phyloP scores from a whole-genome alignment of 1,139 yeast genomes.

The Zygosaccharomyces sapae region DNA sequence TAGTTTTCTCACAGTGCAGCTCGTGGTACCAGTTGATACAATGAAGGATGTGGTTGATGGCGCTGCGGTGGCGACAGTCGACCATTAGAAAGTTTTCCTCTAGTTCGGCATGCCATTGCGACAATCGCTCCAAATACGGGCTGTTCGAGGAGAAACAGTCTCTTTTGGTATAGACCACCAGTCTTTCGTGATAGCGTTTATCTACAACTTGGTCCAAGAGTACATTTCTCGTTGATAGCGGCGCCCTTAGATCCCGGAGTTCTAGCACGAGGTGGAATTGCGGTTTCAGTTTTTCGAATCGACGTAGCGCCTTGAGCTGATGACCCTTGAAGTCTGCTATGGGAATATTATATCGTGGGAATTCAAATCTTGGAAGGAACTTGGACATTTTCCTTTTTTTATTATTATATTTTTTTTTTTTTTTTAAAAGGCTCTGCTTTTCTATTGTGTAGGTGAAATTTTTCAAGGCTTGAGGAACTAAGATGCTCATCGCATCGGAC shows the following conservation, averaged over 20 bases:
- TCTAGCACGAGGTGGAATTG: constrained; percentile 80
- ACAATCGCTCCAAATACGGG: constrained; percentile 19
- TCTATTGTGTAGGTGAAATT: no score
- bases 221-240: constrained; percentile 75
- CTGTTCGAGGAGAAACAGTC: constrained; percentile 21
- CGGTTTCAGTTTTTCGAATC: constrained; percentile 66
- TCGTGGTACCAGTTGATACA: constrained; percentile 42
- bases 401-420: neutral
- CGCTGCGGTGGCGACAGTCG: constrained; percentile 53
- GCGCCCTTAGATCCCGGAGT: constrained; percentile 85
- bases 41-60: constrained; percentile 50
- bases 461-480: neutral
- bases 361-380: constrained; percentile 42
- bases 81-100: constrained; percentile 55
- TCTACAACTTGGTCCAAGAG: constrained; percentile 67
- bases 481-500: constrained; percentile 1
- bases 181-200: constrained; percentile 42
- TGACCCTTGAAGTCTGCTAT: constrained; percentile 87
- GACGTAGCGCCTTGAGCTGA: constrained; percentile 74
- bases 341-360: constrained; percentile 68
- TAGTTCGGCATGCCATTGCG: constrained; percentile 42
- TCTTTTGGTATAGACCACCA: constrained; percentile 34
- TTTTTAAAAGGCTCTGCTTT: neutral
- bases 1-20: constrained; percentile 12
- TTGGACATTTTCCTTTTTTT: constrained; percentile 7